Base-by-base conservation (phyloP, 2,329 filamentous ascomycete species). In the Ambrosiella beaveri region DNA sequence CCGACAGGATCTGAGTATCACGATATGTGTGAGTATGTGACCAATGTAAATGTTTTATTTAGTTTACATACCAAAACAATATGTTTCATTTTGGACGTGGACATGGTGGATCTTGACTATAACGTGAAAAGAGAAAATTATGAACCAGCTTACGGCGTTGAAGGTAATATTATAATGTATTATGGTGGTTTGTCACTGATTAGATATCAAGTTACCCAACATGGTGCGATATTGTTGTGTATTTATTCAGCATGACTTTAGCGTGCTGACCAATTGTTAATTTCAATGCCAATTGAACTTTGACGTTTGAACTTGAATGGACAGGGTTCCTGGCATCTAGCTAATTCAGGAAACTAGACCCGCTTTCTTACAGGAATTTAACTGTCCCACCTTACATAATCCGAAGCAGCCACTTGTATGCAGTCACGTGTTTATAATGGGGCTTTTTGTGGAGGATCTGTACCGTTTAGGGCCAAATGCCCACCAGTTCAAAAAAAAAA, bases 1-100 rank as follows among this genome's bases (percentile, higher is more conserved):
- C 93, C 11, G 93, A 97, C 53, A 98, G 84, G 62, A 91, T 78
- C 78, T 81, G 58, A 44, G 15, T 51, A 17, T 58, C n/a, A 40
- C 40, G 44, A 44, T 60, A 57, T 54, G 53, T 56, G 51, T 27
- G 27, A 27, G 27, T 27, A 4, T 27, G 49, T 36, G 41, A 54
- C 27, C 2, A 15, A 36, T 51, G 49, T 17, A 44, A 45, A 19
- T 9, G n/a, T 5, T 37, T 27, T 2, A 3, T 49, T 54, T 38
- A 19, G 8, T 57, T 52, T 56, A 69, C 74, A 39, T 72, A 88
- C 86, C 64, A 93, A 78, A 63, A 89, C 75, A 62, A 93, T 84
- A 67, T 90, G 82, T 65, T 87, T 85, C 65, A 91, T 78, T 64
- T 84, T 83, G 5, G 57, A 36, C 8, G 61, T 63, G 13, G 62